These are phyloP conservation scores for Zelopaecilomyces penicillatus DNA, from an alignment of 2,329 filamentous ascomycete species.

Conservation along the genomic window DNA sequence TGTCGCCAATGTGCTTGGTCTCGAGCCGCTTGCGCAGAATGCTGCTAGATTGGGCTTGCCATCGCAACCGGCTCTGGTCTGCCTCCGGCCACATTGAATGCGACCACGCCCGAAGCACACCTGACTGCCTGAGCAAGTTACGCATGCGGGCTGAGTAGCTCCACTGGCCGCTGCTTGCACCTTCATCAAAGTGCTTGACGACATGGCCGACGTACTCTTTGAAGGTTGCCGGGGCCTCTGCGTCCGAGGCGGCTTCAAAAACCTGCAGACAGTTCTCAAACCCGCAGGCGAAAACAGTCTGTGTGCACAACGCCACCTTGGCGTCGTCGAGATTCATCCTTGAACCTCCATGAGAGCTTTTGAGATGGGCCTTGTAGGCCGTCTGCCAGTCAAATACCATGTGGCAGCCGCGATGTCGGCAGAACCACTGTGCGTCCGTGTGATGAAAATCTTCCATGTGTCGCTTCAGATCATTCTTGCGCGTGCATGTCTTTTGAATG, in stretches of 20 bases:
- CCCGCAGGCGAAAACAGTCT: constrained; percentile 41
- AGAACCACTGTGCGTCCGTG: constrained; percentile 38
- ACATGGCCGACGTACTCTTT: constrained; percentile 40
- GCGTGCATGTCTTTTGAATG: constrained; percentile 34
- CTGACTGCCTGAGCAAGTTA: constrained; percentile 34
- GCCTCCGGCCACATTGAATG: constrained; percentile 26
- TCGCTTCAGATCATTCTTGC: constrained; percentile 40
- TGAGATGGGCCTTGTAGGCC: constrained; percentile 39
- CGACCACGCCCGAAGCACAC: constrained; percentile 29
- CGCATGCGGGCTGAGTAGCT: constrained; percentile 36
- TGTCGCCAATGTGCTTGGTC: constrained; percentile 34
- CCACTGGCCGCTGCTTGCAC: constrained; percentile 32
- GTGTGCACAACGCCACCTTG: constrained; percentile 35
- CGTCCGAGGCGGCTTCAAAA: constrained; percentile 33
- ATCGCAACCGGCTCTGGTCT: constrained; percentile 26
- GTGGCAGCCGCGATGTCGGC: constrained; percentile 33
- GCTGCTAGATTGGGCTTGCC: constrained; percentile 34
- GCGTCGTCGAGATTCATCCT: constrained; percentile 33
- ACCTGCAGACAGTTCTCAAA: constrained; percentile 37
- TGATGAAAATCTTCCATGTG: constrained; percentile 42
- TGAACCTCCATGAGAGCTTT: constrained; percentile 34
- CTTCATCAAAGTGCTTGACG: constrained; percentile 39
- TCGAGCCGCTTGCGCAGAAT: constrained; percentile 36
- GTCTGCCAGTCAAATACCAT: constrained; percentile 41
- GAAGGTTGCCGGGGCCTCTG: constrained; percentile 29